Evolutionary conservation across 2,329 filamentous ascomycete genomes (phyloP), one percentile per base, ranked within the genome.

Genomic region (Fusarium zealandicum): DNA sequence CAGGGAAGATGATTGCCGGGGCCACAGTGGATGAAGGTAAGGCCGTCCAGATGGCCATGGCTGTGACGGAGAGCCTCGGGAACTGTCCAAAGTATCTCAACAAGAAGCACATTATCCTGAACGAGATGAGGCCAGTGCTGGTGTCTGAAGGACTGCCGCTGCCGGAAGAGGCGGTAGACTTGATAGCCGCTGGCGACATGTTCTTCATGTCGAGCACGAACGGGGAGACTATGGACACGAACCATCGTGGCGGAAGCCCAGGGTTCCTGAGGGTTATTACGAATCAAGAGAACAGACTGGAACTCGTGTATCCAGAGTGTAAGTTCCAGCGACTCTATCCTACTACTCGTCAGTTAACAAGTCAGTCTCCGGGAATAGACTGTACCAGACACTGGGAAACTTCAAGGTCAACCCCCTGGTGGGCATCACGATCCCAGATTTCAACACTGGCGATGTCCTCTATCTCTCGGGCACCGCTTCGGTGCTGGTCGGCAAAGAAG

Each of bases 41-140:
- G n/a, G 59, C 75, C 5, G 64, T 80, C 36, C 79, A 82, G 70
- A 74, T 93, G 30, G 85, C 88, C 12, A 77, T 92, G 37, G 81
- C 82, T 33, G 85, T 96, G 50, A 82, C 88, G 27, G 87, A 90
- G 71, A 89, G 85, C 61, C 67, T 96, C 75, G 87, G 90, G 0
- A 96, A 95, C 65, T 96, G 91, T 65, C 91, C 92, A 2, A 96
- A 96, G 72, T 96, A 96, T 65, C 70, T 96, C 28, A 95, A 93
- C 72, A 85, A 84, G 66, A 92, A 90, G 69, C 75, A 77, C 2
- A 84, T 96, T 32, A 69, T 73, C 2, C 79, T 82, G 5, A 58
- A 63, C 22, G 48, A 42, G 3, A 80, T 82, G 37, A 56, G 77
- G 1, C 81, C 88, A 2, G 69, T 77, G 12, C 83, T 89, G 4